These are phyloP conservation scores for Pseudogymnoascus sp. DNA, from an alignment of 2,329 filamentous ascomycete genomes.

Conservation along the genomic window DNA sequence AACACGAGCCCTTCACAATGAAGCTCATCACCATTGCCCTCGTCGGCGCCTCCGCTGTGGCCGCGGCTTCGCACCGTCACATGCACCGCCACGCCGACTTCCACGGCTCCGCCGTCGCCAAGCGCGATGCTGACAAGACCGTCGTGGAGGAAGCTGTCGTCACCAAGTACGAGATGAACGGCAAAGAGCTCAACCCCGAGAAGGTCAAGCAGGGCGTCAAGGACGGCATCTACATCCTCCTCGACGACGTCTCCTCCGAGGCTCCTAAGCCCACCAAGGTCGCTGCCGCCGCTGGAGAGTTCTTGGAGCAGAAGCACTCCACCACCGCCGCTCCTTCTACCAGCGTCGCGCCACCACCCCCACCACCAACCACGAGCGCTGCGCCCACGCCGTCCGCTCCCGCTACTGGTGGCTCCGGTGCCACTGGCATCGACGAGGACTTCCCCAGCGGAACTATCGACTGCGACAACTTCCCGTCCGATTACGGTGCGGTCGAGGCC, in stretches of 20 bases:
- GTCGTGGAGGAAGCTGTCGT: slow-evolving; percentile 51
- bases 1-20: slow-evolving; percentile 23
- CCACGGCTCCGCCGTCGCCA: slow-evolving; percentile 44
- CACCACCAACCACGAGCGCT: slow-evolving; percentile 30
- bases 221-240: slow-evolving; percentile 60
- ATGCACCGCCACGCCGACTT: slow-evolving; percentile 44
- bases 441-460: slow-evolving; percentile 70
- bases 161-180: slow-evolving; percentile 64
- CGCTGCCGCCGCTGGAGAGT: slow-evolving; percentile 22
- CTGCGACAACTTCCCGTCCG: slow-evolving; percentile 67
- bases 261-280: slow-evolving; percentile 34
- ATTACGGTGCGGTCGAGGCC: slow-evolving; percentile 69
- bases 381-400: slow-evolving; percentile 27
- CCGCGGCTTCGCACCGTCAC: slow-evolving; percentile 49
- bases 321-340: slow-evolving; percentile 18
- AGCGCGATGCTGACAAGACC: slow-evolving; percentile 33
- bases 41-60: slow-evolving; percentile 36
- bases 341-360: slow-evolving; percentile 12
- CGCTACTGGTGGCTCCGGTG: slow-evolving; percentile 18
- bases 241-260: slow-evolving; percentile 47
- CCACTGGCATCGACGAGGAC: slow-evolving; percentile 49
- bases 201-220: slow-evolving; percentile 65
- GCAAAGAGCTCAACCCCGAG: slow-evolving; percentile 47
- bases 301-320: slow-evolving; percentile 17
- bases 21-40: slow-evolving; percentile 26